Conservation (phyloP, 2,329 filamentous ascomycete genomes). For the Zalaria sp. region DNA sequence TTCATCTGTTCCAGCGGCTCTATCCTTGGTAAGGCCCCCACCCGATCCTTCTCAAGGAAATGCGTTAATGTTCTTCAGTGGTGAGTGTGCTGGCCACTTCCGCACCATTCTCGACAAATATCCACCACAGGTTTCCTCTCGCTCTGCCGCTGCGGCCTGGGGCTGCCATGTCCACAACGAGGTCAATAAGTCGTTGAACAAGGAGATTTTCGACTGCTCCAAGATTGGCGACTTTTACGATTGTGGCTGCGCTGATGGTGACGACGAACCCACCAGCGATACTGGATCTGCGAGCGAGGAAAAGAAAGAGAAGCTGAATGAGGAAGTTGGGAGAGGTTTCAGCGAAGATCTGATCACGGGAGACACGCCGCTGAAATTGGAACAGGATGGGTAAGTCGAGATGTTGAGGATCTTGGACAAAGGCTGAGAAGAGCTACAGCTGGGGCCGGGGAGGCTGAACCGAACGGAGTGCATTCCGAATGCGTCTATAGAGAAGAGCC, state of each 20-base stretch:
- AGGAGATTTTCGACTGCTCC: constrained; percentile 48
- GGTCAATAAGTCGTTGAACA: constrained; percentile 47
- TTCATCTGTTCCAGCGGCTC: constrained; percentile 49
- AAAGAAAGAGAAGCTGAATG: constrained; percentile 13
- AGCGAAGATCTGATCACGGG: constrained; percentile 12
- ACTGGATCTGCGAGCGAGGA: constrained; percentile 2
- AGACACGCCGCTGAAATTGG: constrained; percentile 6
- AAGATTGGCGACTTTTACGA: constrained; percentile 55
- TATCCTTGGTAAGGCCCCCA: constrained; percentile 41
- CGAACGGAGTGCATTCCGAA: too few relatives aligned
- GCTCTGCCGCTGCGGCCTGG: constrained; percentile 50
- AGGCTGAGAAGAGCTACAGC: background rate
- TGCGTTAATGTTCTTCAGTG: constrained; percentile 18
- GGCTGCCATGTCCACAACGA: constrained; percentile 54
- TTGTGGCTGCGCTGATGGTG: constrained; percentile 48
- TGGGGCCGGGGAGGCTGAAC: constrained; percentile 5
- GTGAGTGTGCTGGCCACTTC: constrained; percentile 53
- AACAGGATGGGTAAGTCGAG: constrained; percentile 11
- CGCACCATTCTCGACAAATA: constrained; percentile 45
- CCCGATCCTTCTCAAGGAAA: too few relatives aligned
- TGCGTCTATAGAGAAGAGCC: too few relatives aligned
- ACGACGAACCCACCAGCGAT: constrained; percentile 15
- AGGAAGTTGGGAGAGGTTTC: constrained; percentile 16
- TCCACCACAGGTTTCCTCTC: constrained; percentile 48
- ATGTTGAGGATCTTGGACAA: too few relatives aligned